Percentiles rank a stretch among this genome's conserved stretches.
Conservation (phyloP, 495 filamentous ascomycete genomes). For the Parmelia sp. region DNA sequence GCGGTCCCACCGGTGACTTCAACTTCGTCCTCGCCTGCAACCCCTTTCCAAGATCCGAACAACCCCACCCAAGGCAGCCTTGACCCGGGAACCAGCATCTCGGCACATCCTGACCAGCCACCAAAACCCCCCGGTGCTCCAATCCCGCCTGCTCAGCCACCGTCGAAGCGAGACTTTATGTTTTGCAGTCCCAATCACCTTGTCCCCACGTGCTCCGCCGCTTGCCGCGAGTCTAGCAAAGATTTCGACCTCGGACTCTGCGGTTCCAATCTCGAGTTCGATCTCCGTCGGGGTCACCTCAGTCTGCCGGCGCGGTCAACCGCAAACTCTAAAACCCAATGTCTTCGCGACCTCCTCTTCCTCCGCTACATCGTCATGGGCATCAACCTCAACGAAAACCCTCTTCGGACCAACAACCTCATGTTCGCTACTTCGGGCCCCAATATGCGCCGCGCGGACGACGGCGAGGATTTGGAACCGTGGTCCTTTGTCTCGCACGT, state of each 20-base stretch:
- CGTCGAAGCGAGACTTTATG: not conserved
- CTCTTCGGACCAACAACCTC: constrained; percentile 7
- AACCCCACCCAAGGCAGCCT: not conserved
- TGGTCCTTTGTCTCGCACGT: constrained; percentile 29
- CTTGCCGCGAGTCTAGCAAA: not conserved
- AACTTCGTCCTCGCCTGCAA: not conserved
- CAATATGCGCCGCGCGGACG: not conserved
- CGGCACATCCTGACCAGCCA: not conserved
- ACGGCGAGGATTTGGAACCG: not conserved
- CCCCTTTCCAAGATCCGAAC: not conserved
- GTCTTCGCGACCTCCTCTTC: constrained; percentile 19
- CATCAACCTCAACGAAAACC: not conserved
- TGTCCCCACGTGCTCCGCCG: not conserved
- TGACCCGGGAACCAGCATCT: not conserved
- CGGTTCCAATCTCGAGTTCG: not conserved
- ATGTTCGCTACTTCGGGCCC: not conserved
- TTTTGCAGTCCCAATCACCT: constrained; percentile 2
- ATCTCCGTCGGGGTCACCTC: not conserved
- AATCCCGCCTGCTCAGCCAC: not conserved
- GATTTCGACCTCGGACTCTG: constrained; percentile 2
- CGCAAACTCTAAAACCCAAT: constrained; percentile 8
- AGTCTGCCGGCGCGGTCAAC: not conserved
- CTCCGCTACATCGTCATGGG: constrained; percentile 10
- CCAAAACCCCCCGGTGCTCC: not conserved
- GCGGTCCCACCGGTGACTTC: not conserved